Percentiles rank a stretch among this genome's conserved stretches.
Evolutionary conservation across 2,329 filamentous ascomycete genomes (phyloP).

Genomic region (Penicillium sclerotigenum): DNA sequence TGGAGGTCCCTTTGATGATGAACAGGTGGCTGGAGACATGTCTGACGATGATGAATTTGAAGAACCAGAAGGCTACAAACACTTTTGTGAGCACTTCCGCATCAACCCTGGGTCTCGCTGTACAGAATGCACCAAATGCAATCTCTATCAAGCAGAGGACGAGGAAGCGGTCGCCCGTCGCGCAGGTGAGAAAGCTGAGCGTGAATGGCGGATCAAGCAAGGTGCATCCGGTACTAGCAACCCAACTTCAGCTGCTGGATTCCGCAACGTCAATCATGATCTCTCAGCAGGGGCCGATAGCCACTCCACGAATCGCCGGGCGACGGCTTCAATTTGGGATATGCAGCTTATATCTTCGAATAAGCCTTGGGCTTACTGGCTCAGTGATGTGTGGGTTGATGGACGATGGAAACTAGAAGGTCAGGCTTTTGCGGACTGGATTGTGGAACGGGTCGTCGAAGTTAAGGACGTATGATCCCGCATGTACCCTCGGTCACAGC

Average conservation of each 20-base stretch:
- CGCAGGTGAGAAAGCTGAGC: conserved; percentile 69
- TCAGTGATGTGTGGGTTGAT: conserved; percentile 38
- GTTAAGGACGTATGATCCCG: conserved; percentile 31
- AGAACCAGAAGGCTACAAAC: conserved; percentile 72
- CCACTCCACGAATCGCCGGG: conserved; percentile 14
- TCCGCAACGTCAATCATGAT: conserved; percentile 29
- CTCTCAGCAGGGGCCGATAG: conserved; percentile 20
- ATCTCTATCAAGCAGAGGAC: conserved; percentile 68
- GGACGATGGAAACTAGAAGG: conserved; percentile 43
- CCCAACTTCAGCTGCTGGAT: conserved; percentile 14
- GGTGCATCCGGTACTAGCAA: conserved; percentile 33
- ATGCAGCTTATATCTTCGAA: conserved; percentile 19
- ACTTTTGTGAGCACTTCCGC: conserved; percentile 96
- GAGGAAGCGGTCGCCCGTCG: conserved; percentile 67
- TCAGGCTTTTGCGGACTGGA: conserved; percentile 40
- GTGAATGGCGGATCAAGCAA: conserved; percentile 66
- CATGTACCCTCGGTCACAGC: background rate
- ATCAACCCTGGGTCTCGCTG: conserved; percentile 74
- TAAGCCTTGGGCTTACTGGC: conserved; percentile 35
- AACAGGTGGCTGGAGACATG: conserved; percentile 1
- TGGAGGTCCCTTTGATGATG: conserved; percentile 9
- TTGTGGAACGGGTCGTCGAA: conserved; percentile 41
- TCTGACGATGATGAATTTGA: conserved; percentile 27
- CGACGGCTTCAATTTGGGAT: conserved; percentile 26
- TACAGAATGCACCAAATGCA: conserved; percentile 74